These are phyloP conservation scores for Chernovozyma sophiae-reginae DNA, from an alignment of 1,139 yeast genomes.

Conservation along the genomic window DNA sequence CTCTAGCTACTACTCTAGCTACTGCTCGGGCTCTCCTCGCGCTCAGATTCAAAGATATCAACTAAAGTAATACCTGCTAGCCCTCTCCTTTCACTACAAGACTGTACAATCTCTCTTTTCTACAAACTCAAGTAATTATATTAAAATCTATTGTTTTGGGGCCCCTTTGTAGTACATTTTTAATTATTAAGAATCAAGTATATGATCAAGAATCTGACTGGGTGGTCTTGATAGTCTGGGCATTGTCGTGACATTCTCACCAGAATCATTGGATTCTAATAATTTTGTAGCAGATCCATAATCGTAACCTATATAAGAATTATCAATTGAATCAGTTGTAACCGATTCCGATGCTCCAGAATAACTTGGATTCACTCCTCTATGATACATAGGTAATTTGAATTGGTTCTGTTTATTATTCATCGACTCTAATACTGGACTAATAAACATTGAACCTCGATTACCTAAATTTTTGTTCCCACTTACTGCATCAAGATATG, in stretches of 20 bases:
- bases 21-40: no score
- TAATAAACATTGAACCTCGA: constrained; percentile 33
- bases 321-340: not conserved
- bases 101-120: no score
- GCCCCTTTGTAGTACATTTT: no score
- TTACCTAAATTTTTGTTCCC: constrained; percentile 8
- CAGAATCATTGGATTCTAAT: not conserved
- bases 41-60: no score
- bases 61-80: no score
- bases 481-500: constrained; percentile 19
- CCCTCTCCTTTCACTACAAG: no score
- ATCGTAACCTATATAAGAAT: not conserved
- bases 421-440: constrained; percentile 28
- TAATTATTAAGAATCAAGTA: no score
- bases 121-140: no score
- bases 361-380: constrained; percentile 2
- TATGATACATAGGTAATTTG: constrained; percentile 20
- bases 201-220: constrained; percentile 29
- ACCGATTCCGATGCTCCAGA: not conserved
- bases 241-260: not conserved
- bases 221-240: constrained; percentile 22
- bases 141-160: no score
- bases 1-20: no score
- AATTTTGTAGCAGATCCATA: not conserved
- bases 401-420: constrained; percentile 12